A percentile compares a stretch with the other conserved stretches of the same genome.
phyloP scores from a whole-genome alignment of 2,329 filamentous ascomycete species.

The Talaromyces rugulosus region DNA sequence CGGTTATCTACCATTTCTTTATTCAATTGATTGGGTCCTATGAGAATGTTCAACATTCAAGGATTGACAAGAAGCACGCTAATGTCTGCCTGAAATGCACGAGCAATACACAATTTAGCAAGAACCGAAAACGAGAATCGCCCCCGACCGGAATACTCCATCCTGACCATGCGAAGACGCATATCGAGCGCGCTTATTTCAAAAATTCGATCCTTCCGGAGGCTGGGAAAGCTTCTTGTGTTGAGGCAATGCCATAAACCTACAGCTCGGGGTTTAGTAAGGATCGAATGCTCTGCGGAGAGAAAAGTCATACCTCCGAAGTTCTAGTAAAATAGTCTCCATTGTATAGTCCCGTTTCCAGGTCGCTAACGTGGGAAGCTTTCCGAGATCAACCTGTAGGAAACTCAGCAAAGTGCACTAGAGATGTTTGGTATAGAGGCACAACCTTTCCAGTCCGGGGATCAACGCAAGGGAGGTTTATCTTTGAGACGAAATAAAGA shows the following conservation, averaged over 20 bases:
- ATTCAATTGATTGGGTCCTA: background rate
- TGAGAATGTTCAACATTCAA: slow-evolving; percentile 11
- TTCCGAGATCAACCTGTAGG: slow-evolving; percentile 69
- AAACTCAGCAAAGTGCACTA: slow-evolving; percentile 4
- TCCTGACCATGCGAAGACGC: slow-evolving; percentile 15
- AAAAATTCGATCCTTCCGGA: slow-evolving; percentile 71
- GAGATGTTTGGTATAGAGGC: background rate
- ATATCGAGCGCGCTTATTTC: slow-evolving; percentile 18
- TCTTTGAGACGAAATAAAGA: slow-evolving; percentile 87
- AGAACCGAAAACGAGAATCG: slow-evolving; percentile 16
- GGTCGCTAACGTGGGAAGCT: slow-evolving; percentile 77
- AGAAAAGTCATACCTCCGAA: slow-evolving; percentile 60
- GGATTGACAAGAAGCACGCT: slow-evolving; percentile 24
- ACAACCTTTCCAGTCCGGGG: slow-evolving; percentile 68
- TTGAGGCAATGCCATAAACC: slow-evolving; percentile 85
- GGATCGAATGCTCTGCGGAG: slow-evolving; percentile 13
- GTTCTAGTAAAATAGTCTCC: slow-evolving; percentile 86
- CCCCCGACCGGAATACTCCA: slow-evolving; percentile 25
- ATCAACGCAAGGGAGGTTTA: slow-evolving; percentile 96
- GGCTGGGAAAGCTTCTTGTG: slow-evolving; percentile 97
- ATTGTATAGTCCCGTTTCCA: slow-evolving; percentile 95
- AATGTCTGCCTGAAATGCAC: slow-evolving; percentile 33
- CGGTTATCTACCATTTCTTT: slow-evolving; percentile 6
- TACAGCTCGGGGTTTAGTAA: slow-evolving; percentile 34
- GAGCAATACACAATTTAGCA: slow-evolving; percentile 21